Evolutionary conservation across 345 rosid genomes (phyloP).

Genomic region (Pseudoturritis turrita): DNA sequence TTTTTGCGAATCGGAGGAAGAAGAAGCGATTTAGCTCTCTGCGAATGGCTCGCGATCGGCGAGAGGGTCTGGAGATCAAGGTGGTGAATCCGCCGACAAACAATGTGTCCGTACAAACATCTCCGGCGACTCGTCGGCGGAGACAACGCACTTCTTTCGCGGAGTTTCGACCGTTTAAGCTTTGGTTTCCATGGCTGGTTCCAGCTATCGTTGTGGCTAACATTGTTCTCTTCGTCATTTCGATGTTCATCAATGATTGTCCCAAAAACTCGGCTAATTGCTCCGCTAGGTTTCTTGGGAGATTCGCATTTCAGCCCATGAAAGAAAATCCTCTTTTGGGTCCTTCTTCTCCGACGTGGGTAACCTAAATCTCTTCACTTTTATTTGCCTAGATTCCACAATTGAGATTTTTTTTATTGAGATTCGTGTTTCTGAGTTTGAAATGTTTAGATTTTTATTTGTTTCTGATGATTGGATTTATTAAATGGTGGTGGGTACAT

Average conservation of each 20-base stretch:
- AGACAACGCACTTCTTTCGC: conserved; percentile 7
- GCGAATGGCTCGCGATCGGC: conserved; percentile 35
- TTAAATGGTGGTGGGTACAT: background rate
- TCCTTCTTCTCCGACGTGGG: conserved; percentile 83
- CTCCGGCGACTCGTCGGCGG: conserved; percentile 8
- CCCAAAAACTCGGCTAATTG: conserved; percentile 56
- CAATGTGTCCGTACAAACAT: conserved; percentile 5
- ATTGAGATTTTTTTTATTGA: too few species aligned
- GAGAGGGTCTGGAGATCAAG: conserved; percentile 43
- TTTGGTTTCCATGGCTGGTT: conserved; percentile 74
- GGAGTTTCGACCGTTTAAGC: conserved; percentile 54
- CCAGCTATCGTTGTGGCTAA: conserved; percentile 66
- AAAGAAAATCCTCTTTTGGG: conserved; percentile 93
- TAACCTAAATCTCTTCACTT: background rate
- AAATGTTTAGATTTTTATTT: background rate
- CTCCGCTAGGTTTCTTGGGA: conserved; percentile 58
- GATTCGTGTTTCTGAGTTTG: conserved; percentile 2
- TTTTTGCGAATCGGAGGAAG: background rate
- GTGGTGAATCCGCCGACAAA: conserved; percentile 38
- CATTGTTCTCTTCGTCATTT: conserved; percentile 43
- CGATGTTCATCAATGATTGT: conserved; percentile 85
- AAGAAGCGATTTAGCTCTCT: background rate
- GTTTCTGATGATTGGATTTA: background rate
- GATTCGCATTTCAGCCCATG: conserved; percentile 80
- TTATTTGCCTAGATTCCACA: background rate